phyloP scores from a whole-genome alignment of 768 basidiomycete genomes.

The Coprinopsis sp. region DNA sequence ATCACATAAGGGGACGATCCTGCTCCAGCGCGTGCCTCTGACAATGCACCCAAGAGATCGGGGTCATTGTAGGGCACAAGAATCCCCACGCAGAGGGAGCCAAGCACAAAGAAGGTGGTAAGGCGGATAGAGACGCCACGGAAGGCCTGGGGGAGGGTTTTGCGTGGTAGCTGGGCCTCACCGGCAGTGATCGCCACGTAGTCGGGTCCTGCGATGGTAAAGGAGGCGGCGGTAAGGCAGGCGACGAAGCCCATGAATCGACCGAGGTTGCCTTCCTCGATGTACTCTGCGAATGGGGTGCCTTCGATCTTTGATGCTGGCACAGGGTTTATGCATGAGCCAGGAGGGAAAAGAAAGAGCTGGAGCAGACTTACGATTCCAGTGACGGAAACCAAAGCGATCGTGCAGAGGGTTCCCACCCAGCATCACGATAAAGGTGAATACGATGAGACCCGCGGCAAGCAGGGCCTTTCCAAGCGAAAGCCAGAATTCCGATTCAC shows the following conservation, averaged over 20 bases:
- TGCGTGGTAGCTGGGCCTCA: slow-evolving; percentile 66
- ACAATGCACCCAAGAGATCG: slow-evolving; percentile 45
- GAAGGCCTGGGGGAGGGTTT: slow-evolving; percentile 67
- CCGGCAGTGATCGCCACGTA: slow-evolving; percentile 60
- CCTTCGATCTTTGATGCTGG: slow-evolving; percentile 41
- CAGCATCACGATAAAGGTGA: slow-evolving; percentile 58
- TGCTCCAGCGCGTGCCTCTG: slow-evolving; percentile 51
- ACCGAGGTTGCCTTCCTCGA: slow-evolving; percentile 48
- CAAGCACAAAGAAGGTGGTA: slow-evolving; percentile 71
- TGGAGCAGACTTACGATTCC: slow-evolving; percentile 35
- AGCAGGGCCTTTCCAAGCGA: slow-evolving; percentile 47
- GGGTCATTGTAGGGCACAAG: slow-evolving; percentile 72
- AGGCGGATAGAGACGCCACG: slow-evolving; percentile 77
- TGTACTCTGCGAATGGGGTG: slow-evolving; percentile 55
- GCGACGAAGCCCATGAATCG: slow-evolving; percentile 61
- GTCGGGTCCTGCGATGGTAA: slow-evolving; percentile 56
- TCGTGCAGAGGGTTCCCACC: slow-evolving; percentile 55
- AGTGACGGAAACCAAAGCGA: slow-evolving; percentile 50
- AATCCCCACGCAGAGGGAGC: slow-evolving; percentile 68
- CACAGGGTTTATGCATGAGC: neutral
- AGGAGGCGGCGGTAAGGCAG: slow-evolving; percentile 57
- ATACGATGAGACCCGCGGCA: slow-evolving; percentile 42
- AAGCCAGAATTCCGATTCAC: slow-evolving; percentile 57
- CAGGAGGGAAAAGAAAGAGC: neutral
- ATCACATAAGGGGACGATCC: slow-evolving; percentile 82